Percentiles rank a stretch among this genome's conserved stretches.
Evolutionary conservation across 2,329 filamentous ascomycete genomes (phyloP).

Genomic region (Fusarium nisikadoi): DNA sequence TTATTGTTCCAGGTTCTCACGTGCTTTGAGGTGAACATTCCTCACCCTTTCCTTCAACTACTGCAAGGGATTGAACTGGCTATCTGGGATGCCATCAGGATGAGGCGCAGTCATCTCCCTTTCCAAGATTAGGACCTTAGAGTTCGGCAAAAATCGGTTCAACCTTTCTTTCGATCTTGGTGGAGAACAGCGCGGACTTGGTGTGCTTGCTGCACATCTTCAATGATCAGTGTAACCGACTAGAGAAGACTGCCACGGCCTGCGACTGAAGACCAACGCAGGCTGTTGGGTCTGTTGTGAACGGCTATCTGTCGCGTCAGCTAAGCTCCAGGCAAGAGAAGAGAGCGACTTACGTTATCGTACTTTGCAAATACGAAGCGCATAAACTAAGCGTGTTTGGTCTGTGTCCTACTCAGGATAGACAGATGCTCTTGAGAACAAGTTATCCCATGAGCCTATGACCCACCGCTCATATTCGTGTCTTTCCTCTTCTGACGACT

Average conservation of each 20-base stretch:
- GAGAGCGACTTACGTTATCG: fast-evolving
- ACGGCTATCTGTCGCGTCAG: fast-evolving
- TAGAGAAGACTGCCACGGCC: fast-evolving
- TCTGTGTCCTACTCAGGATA: not conserved
- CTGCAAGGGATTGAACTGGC: not conserved
- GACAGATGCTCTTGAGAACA: not conserved
- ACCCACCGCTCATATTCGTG: not conserved
- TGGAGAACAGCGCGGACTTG: fast-evolving
- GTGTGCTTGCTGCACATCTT: fast-evolving
- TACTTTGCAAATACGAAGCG: fast-evolving
- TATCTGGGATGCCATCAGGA: not conserved
- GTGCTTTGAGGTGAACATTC: fast-evolving
- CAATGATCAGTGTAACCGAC: not conserved
- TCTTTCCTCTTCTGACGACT: not conserved
- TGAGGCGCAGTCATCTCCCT: fast-evolving
- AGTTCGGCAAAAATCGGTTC: fast-evolving
- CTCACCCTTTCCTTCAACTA: not conserved
- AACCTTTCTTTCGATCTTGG: not conserved
- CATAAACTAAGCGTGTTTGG: fast-evolving
- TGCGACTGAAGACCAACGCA: no score
- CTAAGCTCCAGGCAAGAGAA: fast-evolving
- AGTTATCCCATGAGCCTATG: not conserved
- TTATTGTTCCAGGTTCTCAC: fast-evolving
- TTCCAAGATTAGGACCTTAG: fast-evolving
- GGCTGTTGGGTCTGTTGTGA: fast-evolving